Conservation (phyloP, 176 grass and related monocot species). For the Pharus latifolius region DNA sequence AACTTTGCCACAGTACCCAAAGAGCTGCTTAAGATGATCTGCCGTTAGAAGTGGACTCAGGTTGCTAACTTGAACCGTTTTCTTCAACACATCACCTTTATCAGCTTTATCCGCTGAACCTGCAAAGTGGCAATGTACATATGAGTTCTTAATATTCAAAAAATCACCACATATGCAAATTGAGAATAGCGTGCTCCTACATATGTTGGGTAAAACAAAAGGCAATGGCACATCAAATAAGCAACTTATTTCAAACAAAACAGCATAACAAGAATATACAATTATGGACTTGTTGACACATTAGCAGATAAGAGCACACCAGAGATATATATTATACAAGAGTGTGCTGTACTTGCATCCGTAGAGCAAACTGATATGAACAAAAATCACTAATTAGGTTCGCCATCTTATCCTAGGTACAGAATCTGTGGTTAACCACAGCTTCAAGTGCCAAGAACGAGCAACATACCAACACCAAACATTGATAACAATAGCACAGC, state of each 20-base stretch:
- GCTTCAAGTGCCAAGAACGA: not conserved
- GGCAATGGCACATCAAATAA: not conserved
- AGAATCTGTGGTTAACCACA: not conserved
- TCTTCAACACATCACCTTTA: constrained; percentile 65
- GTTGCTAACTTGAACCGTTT: constrained; percentile 92
- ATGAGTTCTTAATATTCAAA: not conserved
- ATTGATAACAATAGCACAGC: not conserved
- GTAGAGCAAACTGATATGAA: too few relatives aligned
- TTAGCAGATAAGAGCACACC: too few relatives aligned
- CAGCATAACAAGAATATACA: not conserved
- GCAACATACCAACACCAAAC: not conserved
- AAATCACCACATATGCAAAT: not conserved
- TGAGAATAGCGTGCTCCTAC: not conserved
- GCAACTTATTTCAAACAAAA: not conserved
- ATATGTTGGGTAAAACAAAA: not conserved
- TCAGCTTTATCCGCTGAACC: constrained; percentile 47
- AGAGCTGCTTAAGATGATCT: constrained; percentile 84
- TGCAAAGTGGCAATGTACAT: constrained; percentile 14
- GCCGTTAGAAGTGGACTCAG: constrained; percentile 69
- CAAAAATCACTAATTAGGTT: not conserved
- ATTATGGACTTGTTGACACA: too few relatives aligned
- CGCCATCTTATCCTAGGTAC: not conserved
- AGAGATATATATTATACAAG: too few relatives aligned
- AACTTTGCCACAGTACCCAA: constrained; percentile 79
- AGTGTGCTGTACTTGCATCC: too few relatives aligned